phyloP scores from a whole-genome alignment of 2,329 filamentous ascomycete species.

The Exophiala aquamarina region DNA sequence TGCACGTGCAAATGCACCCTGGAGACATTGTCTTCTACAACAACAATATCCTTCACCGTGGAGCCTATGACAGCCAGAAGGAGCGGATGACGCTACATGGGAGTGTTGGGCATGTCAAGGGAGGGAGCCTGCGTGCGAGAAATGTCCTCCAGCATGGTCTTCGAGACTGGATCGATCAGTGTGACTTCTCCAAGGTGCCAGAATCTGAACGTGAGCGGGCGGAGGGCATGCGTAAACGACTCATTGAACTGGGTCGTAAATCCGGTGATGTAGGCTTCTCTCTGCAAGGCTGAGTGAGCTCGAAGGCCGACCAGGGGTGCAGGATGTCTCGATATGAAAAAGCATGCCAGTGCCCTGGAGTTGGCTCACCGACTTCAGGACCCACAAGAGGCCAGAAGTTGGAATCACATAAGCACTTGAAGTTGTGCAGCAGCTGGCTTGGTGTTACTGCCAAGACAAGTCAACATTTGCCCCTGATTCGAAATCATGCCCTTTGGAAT shows the following conservation, averaged over 20 bases:
- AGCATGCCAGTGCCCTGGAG: too few relatives aligned
- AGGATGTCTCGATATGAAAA: too few relatives aligned
- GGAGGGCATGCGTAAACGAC: conserved; percentile 43
- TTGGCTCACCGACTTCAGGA: too few relatives aligned
- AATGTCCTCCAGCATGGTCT: conserved; percentile 47
- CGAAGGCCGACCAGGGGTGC: too few relatives aligned
- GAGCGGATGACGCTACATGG: conserved; percentile 43
- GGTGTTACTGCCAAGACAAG: too few relatives aligned
- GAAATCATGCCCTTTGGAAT: too few relatives aligned
- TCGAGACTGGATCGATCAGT: conserved; percentile 41
- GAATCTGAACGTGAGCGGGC: conserved; percentile 36
- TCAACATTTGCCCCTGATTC: too few relatives aligned
- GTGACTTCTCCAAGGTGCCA: conserved; percentile 40
- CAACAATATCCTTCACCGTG: conserved; percentile 72
- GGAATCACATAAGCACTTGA: too few relatives aligned
- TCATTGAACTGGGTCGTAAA: conserved; percentile 44
- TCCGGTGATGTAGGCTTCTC: conserved; percentile 45
- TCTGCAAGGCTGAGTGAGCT: conserved; percentile 34
- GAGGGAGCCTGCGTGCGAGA: conserved; percentile 39
- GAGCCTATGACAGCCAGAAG: conserved; percentile 40
- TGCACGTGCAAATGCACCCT: conserved; percentile 64
- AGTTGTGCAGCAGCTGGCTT: too few relatives aligned
- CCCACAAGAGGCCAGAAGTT: too few relatives aligned
- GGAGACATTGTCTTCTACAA: conserved; percentile 89
- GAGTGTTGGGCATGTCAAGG: conserved; percentile 37